Percentiles rank a stretch among this genome's conserved stretches.
Evolutionary conservation across 305 asterid genomes (phyloP).

Genomic region (Rubia balearica): DNA sequence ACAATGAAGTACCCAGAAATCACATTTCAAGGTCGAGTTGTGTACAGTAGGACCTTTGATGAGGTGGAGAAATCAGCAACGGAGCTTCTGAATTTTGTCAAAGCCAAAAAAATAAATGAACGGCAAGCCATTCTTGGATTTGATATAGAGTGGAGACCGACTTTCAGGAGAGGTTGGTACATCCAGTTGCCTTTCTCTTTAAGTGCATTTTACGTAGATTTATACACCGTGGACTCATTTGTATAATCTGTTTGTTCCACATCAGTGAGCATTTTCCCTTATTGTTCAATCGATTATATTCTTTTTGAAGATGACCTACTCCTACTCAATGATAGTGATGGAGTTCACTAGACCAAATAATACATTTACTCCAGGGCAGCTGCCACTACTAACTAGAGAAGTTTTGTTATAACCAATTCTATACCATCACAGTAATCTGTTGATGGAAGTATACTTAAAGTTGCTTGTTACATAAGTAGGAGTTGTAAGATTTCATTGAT

Average conservation of each 20-base stretch:
- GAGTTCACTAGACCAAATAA: not conserved
- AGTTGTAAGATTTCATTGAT: not conserved
- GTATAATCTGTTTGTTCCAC: not conserved
- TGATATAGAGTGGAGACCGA: constrained; percentile 94
- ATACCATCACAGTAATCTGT: not conserved
- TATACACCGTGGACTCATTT: not conserved
- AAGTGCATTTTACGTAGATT: not conserved
- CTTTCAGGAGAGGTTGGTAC: constrained; percentile 56
- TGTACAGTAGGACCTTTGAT: constrained; percentile 59
- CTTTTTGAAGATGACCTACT: not conserved
- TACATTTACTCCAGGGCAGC: not conserved
- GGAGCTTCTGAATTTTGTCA: constrained; percentile 66
- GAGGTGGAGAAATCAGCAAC: constrained; percentile 79
- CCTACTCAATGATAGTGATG: not conserved
- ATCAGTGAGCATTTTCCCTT: not conserved
- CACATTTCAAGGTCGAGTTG: constrained; percentile 54
- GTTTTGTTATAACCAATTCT: not conserved
- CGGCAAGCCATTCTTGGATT: constrained; percentile 68
- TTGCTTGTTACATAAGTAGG: not conserved
- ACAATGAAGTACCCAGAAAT: constrained; percentile 36
- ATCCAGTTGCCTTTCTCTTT: not conserved
- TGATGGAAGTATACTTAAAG: not conserved
- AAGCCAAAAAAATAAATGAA: constrained; percentile 48
- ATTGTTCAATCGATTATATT: not conserved
- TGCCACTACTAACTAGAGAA: not conserved